Base-by-base conservation (phyloP, 441 rosid genomes). In the Gossypium gossypioides region DNA sequence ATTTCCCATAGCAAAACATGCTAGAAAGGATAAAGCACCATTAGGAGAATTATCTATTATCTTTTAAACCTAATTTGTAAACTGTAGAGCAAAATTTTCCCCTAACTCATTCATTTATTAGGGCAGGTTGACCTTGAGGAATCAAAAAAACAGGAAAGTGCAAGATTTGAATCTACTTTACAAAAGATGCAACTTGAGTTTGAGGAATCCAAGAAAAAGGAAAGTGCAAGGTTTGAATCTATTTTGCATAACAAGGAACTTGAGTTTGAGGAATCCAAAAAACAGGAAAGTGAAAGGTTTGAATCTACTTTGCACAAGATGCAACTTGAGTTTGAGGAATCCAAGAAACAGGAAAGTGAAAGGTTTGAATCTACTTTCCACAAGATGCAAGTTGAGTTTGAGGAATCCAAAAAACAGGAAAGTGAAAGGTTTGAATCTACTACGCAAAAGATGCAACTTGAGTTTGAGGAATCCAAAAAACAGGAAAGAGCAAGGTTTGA, bases 371-470 rank as follows among this genome's bases (percentile, higher is more conserved):
- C 29, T 55, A 55, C 27, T 55, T 55, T 55, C n/a, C 13, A 55
- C 27, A 55, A 55, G 27, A 55, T 19, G 77, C 82, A 87, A 91
- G 82, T 83, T 73, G 91, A 88, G 68, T 72, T 79, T 55, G 91
- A 88, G 83, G 88, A 89, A 82, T 82, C 89, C 55, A 91, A 89
- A 84, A 82, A 79, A 68, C 86, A 79, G 74, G 99, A 95, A 84
- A 86, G 82, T 80, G 84, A 83, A 70, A 89, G 83, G 59, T 82
- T 91, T 79, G 83, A 90, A 78, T 84, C 90, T 40, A 84, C 88
- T 77, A 85, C 91, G 80, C 84, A 86, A 66, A 93, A 89, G 71
- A 70, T 88, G 81, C 85, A 86, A 71, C 84, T 74, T 73, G 82
- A 86, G 62, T 75, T 81, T 21, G 27, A 55, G 60, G 27, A 55